Base-by-base conservation (phyloP, 306 rosid genomes). In the Albizia julibrissin region DNA sequence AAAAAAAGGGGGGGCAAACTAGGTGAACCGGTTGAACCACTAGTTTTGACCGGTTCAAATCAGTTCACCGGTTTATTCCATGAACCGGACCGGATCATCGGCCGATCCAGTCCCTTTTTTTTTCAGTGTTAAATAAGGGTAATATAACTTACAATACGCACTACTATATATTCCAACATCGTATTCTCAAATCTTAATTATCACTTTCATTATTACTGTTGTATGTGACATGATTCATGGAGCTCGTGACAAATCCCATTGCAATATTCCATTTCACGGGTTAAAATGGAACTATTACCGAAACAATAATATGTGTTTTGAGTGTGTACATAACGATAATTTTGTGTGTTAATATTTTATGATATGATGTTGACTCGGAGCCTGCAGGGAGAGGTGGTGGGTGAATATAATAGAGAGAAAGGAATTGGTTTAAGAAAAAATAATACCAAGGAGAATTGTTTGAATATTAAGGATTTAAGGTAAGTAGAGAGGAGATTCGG, bases 281-380 rank as follows among this genome's bases (percentile, higher is more conserved):
- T 73, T 10, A 11, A 71, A 24, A 22, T 24, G 5, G 12, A 44
- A 26, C 42, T 16, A 24, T 15, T 27, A 15, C 50, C 7, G 18
- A 31, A 15, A 33, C 21, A 8, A 6, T 27, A 0, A 12, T 12
- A 62, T 62, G 15, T 27, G 8, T 5, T 5, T 0, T 37, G 40
- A 37, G 0, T 3, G n/a, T 27, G 39, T 6, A n/a, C 27, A 56
- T 3, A 56, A 56, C 5, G n/a, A 21, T 56, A 19, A n/a, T 52
- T 19, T 7, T 18, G 3, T 52, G 10, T 11, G 50, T 12, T 12
- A 13, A 0, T 13, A 14, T 47, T 47, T 18, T 47, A n/a, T 40
- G 72, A 42, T 82, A 40, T 40, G 72, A 42, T 82, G 81, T 43
- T 75, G 77, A 52, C 72, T 24, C 4, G 49, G 16, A 68, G 18